phyloP scores from a whole-genome alignment of 805 yeast genomes.

The Sugiyamaella smithiae region DNA sequence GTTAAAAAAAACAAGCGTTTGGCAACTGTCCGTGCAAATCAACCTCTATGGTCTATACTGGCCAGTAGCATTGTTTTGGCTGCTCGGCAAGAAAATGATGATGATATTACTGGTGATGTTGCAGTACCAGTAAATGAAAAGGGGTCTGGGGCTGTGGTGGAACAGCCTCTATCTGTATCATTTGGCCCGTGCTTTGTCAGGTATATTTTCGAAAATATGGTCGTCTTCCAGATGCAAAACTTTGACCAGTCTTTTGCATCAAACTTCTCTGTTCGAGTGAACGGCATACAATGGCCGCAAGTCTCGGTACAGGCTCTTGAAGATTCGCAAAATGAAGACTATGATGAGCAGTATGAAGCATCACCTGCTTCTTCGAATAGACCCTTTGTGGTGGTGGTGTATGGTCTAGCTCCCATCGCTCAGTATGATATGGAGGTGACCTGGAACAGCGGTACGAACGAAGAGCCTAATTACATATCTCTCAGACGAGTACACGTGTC shows the following conservation, averaged over 20 bases:
- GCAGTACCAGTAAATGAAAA: conserved; percentile 6
- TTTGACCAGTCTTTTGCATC: conserved; percentile 31
- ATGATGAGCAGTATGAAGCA: conserved; percentile 29
- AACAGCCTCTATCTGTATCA: neutral
- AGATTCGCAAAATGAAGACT: neutral
- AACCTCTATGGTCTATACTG: conserved; percentile 36
- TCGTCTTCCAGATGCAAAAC: conserved; percentile 32
- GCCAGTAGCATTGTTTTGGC: conserved; percentile 36
- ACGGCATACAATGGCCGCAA: conserved; percentile 70
- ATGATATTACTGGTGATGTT: conserved; percentile 9
- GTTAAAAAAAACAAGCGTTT: conserved; percentile 30
- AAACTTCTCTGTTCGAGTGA: conserved; percentile 42
- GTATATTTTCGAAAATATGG: conserved; percentile 31
- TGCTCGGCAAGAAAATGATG: conserved; percentile 30
- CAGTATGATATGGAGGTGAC: conserved; percentile 58
- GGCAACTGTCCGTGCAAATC: conserved; percentile 28
- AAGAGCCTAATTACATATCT: neutral
- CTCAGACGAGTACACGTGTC: conserved; percentile 13
- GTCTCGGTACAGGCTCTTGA: conserved; percentile 42
- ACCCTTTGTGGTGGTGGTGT: conserved; percentile 50
- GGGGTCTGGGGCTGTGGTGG: neutral
- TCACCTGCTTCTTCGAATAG: neutral
- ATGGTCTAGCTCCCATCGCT: conserved; percentile 62
- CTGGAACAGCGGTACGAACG: conserved; percentile 19
- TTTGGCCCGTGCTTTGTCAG: conserved; percentile 28